These are phyloP conservation scores for Rhododendron williamsianum DNA, from an alignment of 148 eudicot genomes.

Conservation along the genomic window DNA sequence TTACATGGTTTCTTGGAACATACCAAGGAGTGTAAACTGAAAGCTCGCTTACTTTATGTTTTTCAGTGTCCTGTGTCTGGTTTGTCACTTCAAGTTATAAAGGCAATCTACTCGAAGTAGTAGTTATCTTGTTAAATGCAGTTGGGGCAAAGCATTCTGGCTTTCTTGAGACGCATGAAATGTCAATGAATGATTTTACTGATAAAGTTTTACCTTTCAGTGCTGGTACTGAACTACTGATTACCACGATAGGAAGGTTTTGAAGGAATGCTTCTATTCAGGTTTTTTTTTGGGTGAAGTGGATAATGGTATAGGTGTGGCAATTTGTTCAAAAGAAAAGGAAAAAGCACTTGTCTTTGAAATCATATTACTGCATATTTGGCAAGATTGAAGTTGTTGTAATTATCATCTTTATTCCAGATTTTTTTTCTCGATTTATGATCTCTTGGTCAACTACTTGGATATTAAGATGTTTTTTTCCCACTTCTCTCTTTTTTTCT, in stretches of 20 bases:
- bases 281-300: background rate
- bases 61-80: background rate
- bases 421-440: background rate
- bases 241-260: background rate
- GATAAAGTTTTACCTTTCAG: background rate
- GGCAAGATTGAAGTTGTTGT: too few relatives aligned
- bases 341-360: background rate
- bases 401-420: background rate
- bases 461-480: background rate
- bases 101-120: background rate
- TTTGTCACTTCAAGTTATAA: background rate
- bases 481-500: background rate
- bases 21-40: background rate
- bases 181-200: background rate
- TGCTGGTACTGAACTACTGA: background rate
- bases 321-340: background rate
- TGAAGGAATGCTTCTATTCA: background rate
- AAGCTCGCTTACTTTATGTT: background rate
- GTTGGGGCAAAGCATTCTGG: background rate
- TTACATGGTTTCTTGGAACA: background rate
- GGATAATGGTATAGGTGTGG: background rate
- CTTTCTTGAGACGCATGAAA: background rate
- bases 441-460: background rate
- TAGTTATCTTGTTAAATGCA: background rate
- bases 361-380: background rate